Conservation (phyloP, 164 flowering plant species). For the Vitis riparia region DNA sequence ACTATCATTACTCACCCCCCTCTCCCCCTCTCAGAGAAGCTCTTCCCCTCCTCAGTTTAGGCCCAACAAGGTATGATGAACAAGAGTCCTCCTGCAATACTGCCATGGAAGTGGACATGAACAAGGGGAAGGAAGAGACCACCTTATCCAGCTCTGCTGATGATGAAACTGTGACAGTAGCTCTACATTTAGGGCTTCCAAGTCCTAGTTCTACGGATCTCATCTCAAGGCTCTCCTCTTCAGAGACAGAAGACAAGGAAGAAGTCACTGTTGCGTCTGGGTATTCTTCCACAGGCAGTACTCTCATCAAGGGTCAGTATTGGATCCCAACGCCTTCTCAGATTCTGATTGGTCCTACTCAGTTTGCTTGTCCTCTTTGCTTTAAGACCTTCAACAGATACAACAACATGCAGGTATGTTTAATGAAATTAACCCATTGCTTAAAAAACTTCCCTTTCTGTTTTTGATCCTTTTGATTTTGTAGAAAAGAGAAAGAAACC, state of each 20-base stretch:
- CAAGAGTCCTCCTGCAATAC: conserved; percentile 26
- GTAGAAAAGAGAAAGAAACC: conserved; percentile 19
- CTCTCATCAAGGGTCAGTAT: conserved; percentile 80
- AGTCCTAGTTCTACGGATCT: conserved; percentile 42
- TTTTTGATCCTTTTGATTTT: conserved; percentile 20
- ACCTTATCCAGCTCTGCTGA: conserved; percentile 17
- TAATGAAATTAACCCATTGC: neutral
- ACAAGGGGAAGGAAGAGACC: conserved; percentile 23
- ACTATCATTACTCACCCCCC: conserved; percentile 31
- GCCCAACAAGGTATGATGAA: conserved; percentile 59
- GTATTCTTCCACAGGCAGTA: conserved; percentile 22
- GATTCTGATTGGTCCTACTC: conserved; percentile 94
- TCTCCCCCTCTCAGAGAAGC: conserved; percentile 85
- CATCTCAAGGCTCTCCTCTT: conserved; percentile 31
- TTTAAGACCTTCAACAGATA: conserved; percentile 96
- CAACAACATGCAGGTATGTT: conserved; percentile 90
- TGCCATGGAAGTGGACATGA: conserved; percentile 46
- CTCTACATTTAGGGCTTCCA: conserved; percentile 76
- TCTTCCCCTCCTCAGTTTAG: conserved; percentile 71
- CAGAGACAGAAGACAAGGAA: conserved; percentile 29
- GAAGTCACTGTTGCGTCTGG: conserved; percentile 36
- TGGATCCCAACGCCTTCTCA: conserved; percentile 98
- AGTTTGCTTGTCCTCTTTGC: conserved; percentile 96
- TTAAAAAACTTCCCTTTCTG: conserved; percentile 9
- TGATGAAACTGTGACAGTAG: conserved; percentile 51